These are phyloP conservation scores for Acacia confusa DNA, from an alignment of 306 rosid genomes.

Conservation along the genomic window DNA sequence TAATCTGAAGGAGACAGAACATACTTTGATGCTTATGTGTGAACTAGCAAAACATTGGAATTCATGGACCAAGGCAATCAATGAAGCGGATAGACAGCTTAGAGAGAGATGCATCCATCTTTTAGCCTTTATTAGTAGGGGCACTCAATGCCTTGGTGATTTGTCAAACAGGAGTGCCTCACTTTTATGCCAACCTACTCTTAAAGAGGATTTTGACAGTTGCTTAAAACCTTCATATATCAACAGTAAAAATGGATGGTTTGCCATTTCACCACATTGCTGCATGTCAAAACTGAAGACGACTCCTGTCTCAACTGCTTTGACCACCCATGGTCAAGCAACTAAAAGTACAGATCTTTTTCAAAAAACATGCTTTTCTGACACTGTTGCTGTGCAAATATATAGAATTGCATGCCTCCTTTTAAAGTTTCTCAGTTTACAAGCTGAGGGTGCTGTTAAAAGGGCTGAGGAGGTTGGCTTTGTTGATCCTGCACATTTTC, in stretches of 20 bases:
- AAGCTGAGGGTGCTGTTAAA: conserved; percentile 90
- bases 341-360: conserved; percentile 39
- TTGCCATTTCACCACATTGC: conserved; percentile 73
- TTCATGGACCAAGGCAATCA: conserved; percentile 77
- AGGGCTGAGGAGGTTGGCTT: conserved; percentile 92
- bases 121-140: conserved; percentile 86
- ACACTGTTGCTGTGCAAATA: conserved; percentile 67
- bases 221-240: conserved; percentile 68
- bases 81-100: conserved; percentile 66
- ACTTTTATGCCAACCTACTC: conserved; percentile 71
- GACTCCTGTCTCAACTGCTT: conserved; percentile 49
- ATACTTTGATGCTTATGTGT: conserved; percentile 82
- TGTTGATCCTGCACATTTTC: conserved; percentile 93
- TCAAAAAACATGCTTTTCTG: conserved; percentile 70
- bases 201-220: conserved; percentile 74
- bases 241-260: conserved; percentile 82
- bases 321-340: conserved; percentile 51
- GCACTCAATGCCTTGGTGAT: conserved; percentile 69
- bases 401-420: conserved; percentile 75
- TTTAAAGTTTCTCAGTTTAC: conserved; percentile 80
- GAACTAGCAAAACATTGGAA: conserved; percentile 80
- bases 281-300: conserved; percentile 61
- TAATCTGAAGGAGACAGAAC: conserved; percentile 78
- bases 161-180: conserved; percentile 50
- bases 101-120: conserved; percentile 94